phyloP scores from a whole-genome alignment of 768 basidiomycete genomes.

The Amanita jacksonii region DNA sequence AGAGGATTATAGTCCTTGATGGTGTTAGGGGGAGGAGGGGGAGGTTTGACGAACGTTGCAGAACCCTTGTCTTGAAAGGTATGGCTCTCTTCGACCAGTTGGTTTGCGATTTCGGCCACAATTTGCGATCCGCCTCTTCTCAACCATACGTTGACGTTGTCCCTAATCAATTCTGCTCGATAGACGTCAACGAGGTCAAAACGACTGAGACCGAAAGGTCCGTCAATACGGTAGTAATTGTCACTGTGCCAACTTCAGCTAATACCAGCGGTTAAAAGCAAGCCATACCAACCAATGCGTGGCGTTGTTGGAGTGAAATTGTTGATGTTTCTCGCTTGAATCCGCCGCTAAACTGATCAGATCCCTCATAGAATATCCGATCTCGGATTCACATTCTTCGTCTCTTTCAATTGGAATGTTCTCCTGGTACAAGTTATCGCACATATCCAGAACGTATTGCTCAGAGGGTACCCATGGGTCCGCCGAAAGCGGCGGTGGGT shows the following conservation, averaged over 20 bases:
- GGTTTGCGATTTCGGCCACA: not conserved
- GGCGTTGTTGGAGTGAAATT: not conserved
- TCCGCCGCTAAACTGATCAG: not conserved
- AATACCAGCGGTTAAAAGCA: too few relatives aligned
- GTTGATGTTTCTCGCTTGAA: slow-evolving; percentile 1
- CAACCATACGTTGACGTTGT: slow-evolving; percentile 1
- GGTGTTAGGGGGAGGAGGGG: slow-evolving; percentile 12
- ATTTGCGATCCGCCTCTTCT: not conserved
- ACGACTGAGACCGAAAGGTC: not conserved
- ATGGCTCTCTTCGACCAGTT: slow-evolving; percentile 10
- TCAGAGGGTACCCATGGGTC: not conserved
- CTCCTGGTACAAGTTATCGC: not conserved
- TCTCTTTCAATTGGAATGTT: not conserved
- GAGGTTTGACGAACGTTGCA: slow-evolving; percentile 10
- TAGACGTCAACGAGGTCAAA: not conserved
- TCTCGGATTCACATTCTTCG: not conserved
- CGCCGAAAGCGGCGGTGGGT: slow-evolving; percentile 1
- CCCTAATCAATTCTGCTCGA: not conserved
- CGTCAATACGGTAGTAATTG: not conserved
- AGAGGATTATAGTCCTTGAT: slow-evolving; percentile 17
- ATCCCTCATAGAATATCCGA: slow-evolving; percentile 1
- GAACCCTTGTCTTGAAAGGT: slow-evolving; percentile 3
- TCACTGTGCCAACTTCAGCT: too few relatives aligned
- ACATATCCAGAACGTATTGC: not conserved
- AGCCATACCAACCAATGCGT: not conserved